phyloP scores from a whole-genome alignment of 495 filamentous ascomycete species.

The Trichoderma virens region DNA sequence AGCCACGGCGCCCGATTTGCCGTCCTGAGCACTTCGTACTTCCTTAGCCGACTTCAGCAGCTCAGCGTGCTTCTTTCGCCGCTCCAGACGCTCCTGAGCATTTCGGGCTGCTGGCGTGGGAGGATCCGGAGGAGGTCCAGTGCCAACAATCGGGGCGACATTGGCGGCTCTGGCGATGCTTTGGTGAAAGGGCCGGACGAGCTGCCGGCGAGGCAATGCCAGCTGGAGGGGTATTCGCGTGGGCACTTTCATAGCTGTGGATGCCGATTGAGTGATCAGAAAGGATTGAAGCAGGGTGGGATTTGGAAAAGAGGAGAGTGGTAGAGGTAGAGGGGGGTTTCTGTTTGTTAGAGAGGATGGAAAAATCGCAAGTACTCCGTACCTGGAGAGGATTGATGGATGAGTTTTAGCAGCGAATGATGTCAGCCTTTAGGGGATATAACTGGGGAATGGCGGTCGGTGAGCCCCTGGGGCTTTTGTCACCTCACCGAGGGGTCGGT shows the following conservation, averaged over 20 bases:
- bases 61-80: constrained; percentile 49
- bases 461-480: too few relatives aligned
- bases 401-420: background rate
- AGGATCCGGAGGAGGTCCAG: constrained; percentile 80
- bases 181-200: constrained; percentile 31
- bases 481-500: background rate
- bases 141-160: constrained; percentile 60
- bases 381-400: too few relatives aligned
- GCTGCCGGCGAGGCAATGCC: constrained; percentile 9
- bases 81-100: constrained; percentile 34
- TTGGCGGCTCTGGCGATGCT: constrained; percentile 35
- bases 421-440: background rate
- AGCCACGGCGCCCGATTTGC: constrained; percentile 19
- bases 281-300: too few relatives aligned
- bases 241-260: background rate
- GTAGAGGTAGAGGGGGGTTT: background rate
- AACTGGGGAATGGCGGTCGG: background rate
- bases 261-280: background rate
- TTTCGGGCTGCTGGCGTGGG: constrained; percentile 32
- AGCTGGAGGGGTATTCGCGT: constrained; percentile 7
- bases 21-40: constrained; percentile 18
- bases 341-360: too few relatives aligned
- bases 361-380: too few relatives aligned
- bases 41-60: constrained; percentile 41
- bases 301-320: too few relatives aligned